phyloP scores from a whole-genome alignment of 2,329 filamentous ascomycete species.

The Fusarium torulosum region DNA sequence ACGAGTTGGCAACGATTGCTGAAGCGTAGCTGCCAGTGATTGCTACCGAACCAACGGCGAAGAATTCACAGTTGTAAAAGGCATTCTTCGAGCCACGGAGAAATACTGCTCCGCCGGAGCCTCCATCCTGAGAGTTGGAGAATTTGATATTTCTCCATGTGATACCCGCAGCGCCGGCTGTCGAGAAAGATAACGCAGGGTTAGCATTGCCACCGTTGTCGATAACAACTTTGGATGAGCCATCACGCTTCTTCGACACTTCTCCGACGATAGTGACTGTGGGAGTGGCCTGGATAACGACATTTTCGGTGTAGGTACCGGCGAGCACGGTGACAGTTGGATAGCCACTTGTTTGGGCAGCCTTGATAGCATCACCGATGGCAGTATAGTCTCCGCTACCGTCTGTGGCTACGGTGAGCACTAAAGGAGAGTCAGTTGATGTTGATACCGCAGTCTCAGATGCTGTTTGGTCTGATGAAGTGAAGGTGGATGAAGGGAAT shows the following conservation, averaged over 20 bases:
- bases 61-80: conserved; percentile 58
- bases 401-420: conserved; percentile 59
- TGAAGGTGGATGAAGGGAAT: conserved; percentile 16
- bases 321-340: conserved; percentile 59
- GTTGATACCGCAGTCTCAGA: conserved; percentile 24
- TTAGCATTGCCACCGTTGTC: conserved; percentile 22
- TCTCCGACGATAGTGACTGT: conserved; percentile 58
- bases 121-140: conserved; percentile 22
- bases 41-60: conserved; percentile 52
- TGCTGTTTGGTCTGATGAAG: conserved; percentile 23
- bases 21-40: conserved; percentile 50
- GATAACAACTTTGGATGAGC: conserved; percentile 23
- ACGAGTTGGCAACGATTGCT: conserved; percentile 58
- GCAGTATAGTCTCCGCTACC: conserved; percentile 59
- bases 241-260: conserved; percentile 49
- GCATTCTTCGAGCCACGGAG: conserved; percentile 38
- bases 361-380: conserved; percentile 58
- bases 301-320: conserved; percentile 59
- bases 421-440: conserved; percentile 42
- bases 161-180: conserved; percentile 8
- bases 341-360: conserved; percentile 55
- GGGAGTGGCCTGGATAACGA: conserved; percentile 56
- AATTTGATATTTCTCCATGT: conserved; percentile 42
- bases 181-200: conserved; percentile 20
- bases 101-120: conserved; percentile 7